Base-by-base conservation (phyloP, 306 rosid genomes). In the Pterocarpus santalinus region DNA sequence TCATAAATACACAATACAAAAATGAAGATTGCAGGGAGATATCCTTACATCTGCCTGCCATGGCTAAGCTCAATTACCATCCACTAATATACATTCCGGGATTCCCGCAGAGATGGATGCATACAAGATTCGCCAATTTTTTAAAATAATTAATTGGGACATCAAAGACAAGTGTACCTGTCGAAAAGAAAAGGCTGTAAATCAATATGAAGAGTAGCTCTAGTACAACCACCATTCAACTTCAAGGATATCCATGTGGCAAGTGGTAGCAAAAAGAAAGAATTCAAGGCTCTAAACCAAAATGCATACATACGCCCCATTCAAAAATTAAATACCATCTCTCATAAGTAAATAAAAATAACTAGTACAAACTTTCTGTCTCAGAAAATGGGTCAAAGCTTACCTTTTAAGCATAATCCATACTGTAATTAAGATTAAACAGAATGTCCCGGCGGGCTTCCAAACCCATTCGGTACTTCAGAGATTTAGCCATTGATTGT, bases 391-490 rank as follows among this genome's bases (percentile, higher is more conserved):
- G 16, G 34, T 72, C 16, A 76, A 73, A 61, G 82, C 75, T 86
- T 79, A 91, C 97, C 90, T 75, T 79, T 85, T 84, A 81, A 75
- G 88, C 88, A 72, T 76, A 91, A 15, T 71, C 79, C 46, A 65
- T 72, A 88, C 89, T 88, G 82, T 88, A 91, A 30, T 84, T 38
- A 77, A 95, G 92, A 80, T 82, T 88, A 68, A 95, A 93, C 72
- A 96, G 87, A 4, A 81, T 86, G 77, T 85, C 81, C 85, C 85
- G 88, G 70, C 99, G 92, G 58, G 0, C 72, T 71, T 92, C 97
- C 55, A 77, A 3, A 81, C 93, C 90, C 90, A 92, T 43, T 81
- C 73, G 87, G 71, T 82, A 72, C 1, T 82, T 84, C 58, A 82
- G 86, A 77, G 82, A 84, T 63, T 5, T 83, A 47, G 94, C 98